A percentile compares a stretch with the other conserved stretches of the same genome.
Evolutionary conservation across 441 rosid genomes (phyloP).

Genomic region (Gossypium laxum): DNA sequence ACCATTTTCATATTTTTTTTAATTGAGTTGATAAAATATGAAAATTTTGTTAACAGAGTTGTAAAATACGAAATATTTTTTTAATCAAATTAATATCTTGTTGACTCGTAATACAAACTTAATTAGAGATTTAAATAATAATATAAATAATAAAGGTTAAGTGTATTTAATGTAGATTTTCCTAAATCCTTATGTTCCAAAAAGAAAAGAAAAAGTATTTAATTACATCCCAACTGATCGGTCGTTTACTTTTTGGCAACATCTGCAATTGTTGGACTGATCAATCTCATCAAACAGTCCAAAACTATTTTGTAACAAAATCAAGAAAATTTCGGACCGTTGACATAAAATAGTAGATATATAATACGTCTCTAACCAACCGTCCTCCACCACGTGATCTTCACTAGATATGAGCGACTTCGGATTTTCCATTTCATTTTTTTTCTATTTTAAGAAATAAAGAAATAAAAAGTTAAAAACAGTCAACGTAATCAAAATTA

Average conservation of each 20-base stretch:
- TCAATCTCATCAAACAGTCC: constrained; percentile 7
- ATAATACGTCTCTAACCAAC: background rate
- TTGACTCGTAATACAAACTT: background rate
- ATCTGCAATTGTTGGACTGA: background rate
- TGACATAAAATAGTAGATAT: background rate
- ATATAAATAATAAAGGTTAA: background rate
- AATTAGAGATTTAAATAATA: background rate
- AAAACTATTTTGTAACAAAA: background rate
- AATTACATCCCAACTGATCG: too few species aligned
- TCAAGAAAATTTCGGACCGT: background rate
- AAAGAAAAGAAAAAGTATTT: too few species aligned
- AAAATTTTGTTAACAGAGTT: too few species aligned
- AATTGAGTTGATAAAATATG: too few species aligned
- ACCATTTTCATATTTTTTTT: too few species aligned
- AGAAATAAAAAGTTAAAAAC: background rate
- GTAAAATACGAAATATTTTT: background rate
- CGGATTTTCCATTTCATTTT: background rate
- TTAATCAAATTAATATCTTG: background rate
- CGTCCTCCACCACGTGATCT: constrained; percentile 21
- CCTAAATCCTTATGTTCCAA: background rate
- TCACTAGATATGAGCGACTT: background rate
- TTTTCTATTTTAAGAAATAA: background rate
- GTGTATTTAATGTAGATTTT: background rate
- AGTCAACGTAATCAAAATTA: background rate
- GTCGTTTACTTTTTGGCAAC: background rate